These are phyloP conservation scores for Casuarina equisetifolia DNA, from an alignment of 306 rosid genomes.

Conservation along the genomic window DNA sequence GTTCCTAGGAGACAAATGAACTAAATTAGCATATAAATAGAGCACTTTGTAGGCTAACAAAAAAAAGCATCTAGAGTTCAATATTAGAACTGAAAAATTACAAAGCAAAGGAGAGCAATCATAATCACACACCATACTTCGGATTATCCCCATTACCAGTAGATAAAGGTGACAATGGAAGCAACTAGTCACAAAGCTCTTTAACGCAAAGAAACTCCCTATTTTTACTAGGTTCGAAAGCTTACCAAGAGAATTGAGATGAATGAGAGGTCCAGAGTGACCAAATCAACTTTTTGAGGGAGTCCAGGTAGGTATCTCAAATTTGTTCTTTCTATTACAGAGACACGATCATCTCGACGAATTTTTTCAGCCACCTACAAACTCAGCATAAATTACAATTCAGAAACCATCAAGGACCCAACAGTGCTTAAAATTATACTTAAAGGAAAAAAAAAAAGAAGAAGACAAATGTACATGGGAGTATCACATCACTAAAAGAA, in stretches of 20 bases:
- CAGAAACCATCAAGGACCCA: not conserved
- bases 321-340: slow-evolving; percentile 84
- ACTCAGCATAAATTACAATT: slow-evolving; percentile 20
- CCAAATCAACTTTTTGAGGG: slow-evolving; percentile 87
- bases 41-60: not conserved
- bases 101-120: not conserved
- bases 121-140: not conserved
- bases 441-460: not conserved
- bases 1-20: slow-evolving; percentile 1
- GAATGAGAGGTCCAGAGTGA: slow-evolving; percentile 92
- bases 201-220: not conserved
- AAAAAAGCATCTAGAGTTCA: not conserved
- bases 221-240: slow-evolving; percentile 18
- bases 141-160: not conserved
- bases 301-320: slow-evolving; percentile 81
- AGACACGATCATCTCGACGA: slow-evolving; percentile 72
- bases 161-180: slow-evolving; percentile 6
- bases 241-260: slow-evolving; percentile 92
- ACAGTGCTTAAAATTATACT: not conserved
- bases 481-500: not conserved
- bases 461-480: not conserved
- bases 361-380: slow-evolving; percentile 84
- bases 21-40: not conserved
- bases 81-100: not conserved
- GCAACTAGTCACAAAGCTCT: not conserved